Base-by-base conservation (phyloP, 2,329 filamentous ascomycete genomes). In the Pezicula rhizophila region DNA sequence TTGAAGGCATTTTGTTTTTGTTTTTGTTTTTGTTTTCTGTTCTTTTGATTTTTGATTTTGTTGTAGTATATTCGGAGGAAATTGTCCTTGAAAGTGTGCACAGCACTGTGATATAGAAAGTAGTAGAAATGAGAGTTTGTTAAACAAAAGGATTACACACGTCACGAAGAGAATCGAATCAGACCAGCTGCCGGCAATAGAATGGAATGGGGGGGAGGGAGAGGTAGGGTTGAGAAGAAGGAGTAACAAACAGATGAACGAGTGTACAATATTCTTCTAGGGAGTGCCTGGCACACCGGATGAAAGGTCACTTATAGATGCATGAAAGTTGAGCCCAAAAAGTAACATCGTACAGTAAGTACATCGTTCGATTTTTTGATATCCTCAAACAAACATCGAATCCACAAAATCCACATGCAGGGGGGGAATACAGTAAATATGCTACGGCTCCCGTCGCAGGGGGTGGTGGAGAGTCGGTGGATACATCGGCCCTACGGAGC, bases 1-100 rank as follows among this genome's bases (percentile, higher is more conserved):
- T 18, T 25, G 53, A 55, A 51, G 51, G 51, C 53, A 55, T 55
- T 15, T 48, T 53, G 45, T 17, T 37, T 8, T 17, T 35, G n/a
- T n/a, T n/a, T n/a, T n/a, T n/a, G n/a, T n/a, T n/a, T n/a, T n/a
- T n/a, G n/a, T n/a, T n/a, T n/a, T n/a, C n/a, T n/a, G n/a, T n/a
- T n/a, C n/a, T n/a, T 8, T 31, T 8, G 26, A 11, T 31, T 5
- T 31, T 31, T 31, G 28, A 23, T 23, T 23, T 23, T 23, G 23
- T 23, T 5, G 23, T 23, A 18, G 18, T 18, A 3, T 31, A 5
- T 10, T 31, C 28, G 8, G 35, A 14, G 23, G 38, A 14, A 43
- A 40, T 18, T 47, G 39, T 26, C 31, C 31, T 12, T 31, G 41
- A 20, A 50, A 40, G 31, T 31, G 44, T 52, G 43, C 44, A 50